Conservation (phyloP, 306 rosid genomes). For the Carpinus viminea region DNA sequence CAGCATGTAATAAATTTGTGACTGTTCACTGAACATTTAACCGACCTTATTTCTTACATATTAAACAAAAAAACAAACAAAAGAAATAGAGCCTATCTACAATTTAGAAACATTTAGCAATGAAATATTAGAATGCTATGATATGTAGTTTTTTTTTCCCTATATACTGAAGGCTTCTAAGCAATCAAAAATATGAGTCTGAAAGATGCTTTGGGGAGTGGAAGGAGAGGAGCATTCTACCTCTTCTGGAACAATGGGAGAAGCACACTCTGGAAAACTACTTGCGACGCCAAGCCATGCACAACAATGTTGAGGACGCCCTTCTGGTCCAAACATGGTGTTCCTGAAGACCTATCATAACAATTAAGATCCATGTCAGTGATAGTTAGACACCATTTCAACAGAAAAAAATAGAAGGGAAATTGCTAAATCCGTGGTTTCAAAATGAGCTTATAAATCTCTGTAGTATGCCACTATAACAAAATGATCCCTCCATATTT, state of each 20-base stretch:
- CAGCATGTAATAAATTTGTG: not conserved
- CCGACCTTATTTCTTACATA: not conserved
- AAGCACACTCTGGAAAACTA: constrained; percentile 97
- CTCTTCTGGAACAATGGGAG: constrained; percentile 94
- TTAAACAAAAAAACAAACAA: not conserved
- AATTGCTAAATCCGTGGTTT: too few species aligned
- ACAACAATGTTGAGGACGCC: constrained; percentile 99
- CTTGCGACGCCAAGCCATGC: constrained; percentile 99
- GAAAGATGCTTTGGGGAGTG: constrained; percentile 5
- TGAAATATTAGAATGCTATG: not conserved
- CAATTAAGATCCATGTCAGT: constrained; percentile 25
- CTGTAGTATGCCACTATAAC: too few species aligned
- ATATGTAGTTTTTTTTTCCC: not conserved
- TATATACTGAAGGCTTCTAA: constrained; percentile 3
- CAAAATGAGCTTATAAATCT: too few species aligned
- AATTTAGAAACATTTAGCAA: not conserved
- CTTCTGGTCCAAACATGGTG: constrained; percentile 99
- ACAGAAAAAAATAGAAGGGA: constrained; percentile 29
- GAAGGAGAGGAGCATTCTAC: constrained; percentile 38
- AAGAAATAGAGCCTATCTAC: not conserved
- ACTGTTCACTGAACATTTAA: not conserved
- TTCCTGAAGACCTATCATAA: constrained; percentile 81
- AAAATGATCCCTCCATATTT: too few species aligned
- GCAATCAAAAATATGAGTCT: constrained; percentile 14
- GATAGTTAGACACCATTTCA: constrained; percentile 14